Evolutionary conservation across 495 filamentous ascomycete genomes (phyloP).

Genomic region (Darksidea phi): DNA sequence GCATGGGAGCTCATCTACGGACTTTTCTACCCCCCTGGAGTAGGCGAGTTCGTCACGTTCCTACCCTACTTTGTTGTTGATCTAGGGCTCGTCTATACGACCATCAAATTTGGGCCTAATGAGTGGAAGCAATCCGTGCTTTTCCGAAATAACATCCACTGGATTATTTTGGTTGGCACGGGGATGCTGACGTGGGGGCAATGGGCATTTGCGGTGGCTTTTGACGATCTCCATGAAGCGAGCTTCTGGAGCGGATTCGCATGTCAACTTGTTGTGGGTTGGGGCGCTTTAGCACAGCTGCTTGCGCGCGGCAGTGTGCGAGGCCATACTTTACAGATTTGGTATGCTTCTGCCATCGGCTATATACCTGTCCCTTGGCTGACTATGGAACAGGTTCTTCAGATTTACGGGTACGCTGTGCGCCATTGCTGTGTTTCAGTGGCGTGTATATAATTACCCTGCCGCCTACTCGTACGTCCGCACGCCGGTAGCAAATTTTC

Average conservation of each 20-base stretch:
- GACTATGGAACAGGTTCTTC: not conserved
- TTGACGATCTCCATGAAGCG: constrained; percentile 11
- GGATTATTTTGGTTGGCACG: constrained; percentile 8
- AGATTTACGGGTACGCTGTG: constrained; percentile 12
- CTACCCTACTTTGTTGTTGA: constrained; percentile 17
- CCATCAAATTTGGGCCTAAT: constrained; percentile 8
- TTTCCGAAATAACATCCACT: not conserved
- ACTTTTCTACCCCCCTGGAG: constrained; percentile 14
- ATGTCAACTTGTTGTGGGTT: constrained; percentile 11
- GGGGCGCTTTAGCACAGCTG: constrained; percentile 6
- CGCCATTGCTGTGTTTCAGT: constrained; percentile 15
- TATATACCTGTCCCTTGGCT: not conserved
- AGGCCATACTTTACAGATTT: constrained; percentile 7
- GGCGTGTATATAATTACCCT: constrained; percentile 11
- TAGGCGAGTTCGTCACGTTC: constrained; percentile 19
- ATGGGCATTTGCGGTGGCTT: constrained; percentile 2
- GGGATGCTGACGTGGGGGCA: constrained; percentile 1
- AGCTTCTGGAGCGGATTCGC: constrained; percentile 17
- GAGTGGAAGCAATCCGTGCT: constrained; percentile 12
- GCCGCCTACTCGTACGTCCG: constrained; percentile 10
- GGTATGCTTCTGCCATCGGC: not conserved
- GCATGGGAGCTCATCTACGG: constrained; percentile 18
- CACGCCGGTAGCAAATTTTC: constrained; percentile 7
- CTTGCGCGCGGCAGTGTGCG: constrained; percentile 5
- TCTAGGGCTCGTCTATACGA: constrained; percentile 13